Conservation (phyloP, 306 rosid species). For the Fagus sylvatica region DNA sequence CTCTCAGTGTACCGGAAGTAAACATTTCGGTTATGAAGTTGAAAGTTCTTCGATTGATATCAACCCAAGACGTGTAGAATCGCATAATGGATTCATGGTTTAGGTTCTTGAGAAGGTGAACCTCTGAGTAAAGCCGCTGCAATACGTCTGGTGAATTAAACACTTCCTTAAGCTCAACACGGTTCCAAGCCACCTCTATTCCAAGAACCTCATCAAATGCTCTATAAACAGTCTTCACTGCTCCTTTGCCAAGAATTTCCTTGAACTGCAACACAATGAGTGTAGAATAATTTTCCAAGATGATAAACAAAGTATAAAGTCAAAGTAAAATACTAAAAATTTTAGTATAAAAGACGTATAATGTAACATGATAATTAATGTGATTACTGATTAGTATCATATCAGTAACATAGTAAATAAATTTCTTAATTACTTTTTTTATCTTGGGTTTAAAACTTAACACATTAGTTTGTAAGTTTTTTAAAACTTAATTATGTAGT, state of each 20-base stretch:
- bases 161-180: constrained; percentile 68
- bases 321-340: too few relatives aligned
- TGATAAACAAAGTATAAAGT: too few relatives aligned
- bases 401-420: too few relatives aligned
- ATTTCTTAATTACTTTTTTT: too few relatives aligned
- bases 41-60: constrained; percentile 55
- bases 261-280: constrained; percentile 41
- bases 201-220: constrained; percentile 78
- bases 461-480: too few relatives aligned
- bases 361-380: too few relatives aligned
- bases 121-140: constrained; percentile 81
- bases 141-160: constrained; percentile 71
- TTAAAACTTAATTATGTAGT: too few relatives aligned
- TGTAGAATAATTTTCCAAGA: too few relatives aligned
- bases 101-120: constrained; percentile 88
- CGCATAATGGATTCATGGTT: constrained; percentile 71
- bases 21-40: constrained; percentile 94
- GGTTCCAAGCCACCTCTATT: constrained; percentile 96
- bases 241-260: constrained; percentile 86
- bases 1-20: constrained; percentile 92
- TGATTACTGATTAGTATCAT: too few relatives aligned
- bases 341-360: too few relatives aligned
- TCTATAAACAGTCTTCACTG: constrained; percentile 77
- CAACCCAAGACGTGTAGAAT: constrained; percentile 77
- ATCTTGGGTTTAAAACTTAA: too few relatives aligned